phyloP scores from a whole-genome alignment of 345 rosid species.

The Eucalyptus marginata region DNA sequence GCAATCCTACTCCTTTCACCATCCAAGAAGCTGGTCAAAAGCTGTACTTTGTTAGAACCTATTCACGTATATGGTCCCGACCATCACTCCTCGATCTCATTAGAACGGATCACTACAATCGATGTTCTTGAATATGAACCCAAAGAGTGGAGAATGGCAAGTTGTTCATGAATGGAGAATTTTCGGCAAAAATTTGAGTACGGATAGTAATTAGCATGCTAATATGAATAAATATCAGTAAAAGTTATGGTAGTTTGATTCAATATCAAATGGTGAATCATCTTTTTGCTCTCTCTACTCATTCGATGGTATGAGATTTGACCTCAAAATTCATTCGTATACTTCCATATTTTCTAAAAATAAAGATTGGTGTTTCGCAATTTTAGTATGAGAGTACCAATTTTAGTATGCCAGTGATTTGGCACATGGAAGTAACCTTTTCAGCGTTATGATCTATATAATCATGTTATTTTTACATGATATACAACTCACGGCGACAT shows the following conservation, averaged over 20 bases:
- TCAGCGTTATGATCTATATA: too few species aligned
- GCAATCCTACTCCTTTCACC: background rate
- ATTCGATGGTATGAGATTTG: background rate
- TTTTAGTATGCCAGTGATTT: too few species aligned
- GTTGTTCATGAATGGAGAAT: background rate
- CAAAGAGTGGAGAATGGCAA: background rate
- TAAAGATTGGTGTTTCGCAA: too few species aligned
- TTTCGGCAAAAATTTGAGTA: background rate
- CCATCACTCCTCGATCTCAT: accelerated
- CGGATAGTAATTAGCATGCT: too few species aligned
- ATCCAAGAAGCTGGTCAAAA: background rate
- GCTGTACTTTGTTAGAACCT: background rate
- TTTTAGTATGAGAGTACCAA: too few species aligned
- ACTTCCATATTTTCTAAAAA: too few species aligned
- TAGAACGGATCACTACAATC: background rate
- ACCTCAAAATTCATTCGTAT: background rate
- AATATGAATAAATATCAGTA: too few species aligned
- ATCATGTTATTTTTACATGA: background rate
- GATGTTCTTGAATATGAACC: background rate
- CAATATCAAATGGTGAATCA: background rate
- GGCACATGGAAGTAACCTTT: too few species aligned
- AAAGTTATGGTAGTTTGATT: background rate
- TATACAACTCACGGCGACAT: background rate
- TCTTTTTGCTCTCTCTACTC: background rate
- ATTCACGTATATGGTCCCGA: background rate